Percentiles rank a stretch among this genome's conserved stretches.
Evolutionary conservation across 768 basidiomycete species (phyloP).

Genomic region (Kwoniella sp.): DNA sequence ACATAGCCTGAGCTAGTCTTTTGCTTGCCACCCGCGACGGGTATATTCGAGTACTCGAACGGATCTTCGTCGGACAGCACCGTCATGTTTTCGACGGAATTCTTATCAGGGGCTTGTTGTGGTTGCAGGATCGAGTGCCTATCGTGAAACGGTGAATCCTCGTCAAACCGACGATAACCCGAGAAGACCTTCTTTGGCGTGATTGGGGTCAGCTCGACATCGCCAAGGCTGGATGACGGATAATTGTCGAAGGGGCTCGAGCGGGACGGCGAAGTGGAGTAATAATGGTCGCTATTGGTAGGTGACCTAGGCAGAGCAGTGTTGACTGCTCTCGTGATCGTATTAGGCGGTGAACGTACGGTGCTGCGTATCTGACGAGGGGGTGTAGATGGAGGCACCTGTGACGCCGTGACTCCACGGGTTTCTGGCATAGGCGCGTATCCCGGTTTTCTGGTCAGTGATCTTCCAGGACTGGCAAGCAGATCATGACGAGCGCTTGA

Average conservation of each 20-base stretch:
- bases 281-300: not conserved
- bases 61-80: constrained; percentile 17
- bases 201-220: constrained; percentile 21
- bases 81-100: constrained; percentile 2
- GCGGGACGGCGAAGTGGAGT: constrained; percentile 10
- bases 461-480: too few species aligned
- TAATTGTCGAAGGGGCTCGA: constrained; percentile 2
- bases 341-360: not conserved
- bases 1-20: constrained; percentile 34
- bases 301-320: constrained; percentile 33
- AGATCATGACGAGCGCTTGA: too few species aligned
- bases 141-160: constrained; percentile 41
- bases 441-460: too few species aligned
- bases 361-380: constrained; percentile 1
- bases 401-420: too few species aligned
- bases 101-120: not conserved
- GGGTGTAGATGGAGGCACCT: too few species aligned
- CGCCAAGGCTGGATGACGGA: constrained; percentile 9
- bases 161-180: not conserved
- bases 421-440: too few species aligned
- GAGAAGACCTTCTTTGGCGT: constrained; percentile 1
- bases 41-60: constrained; percentile 13
- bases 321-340: constrained; percentile 24
- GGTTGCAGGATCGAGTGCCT: constrained; percentile 28
- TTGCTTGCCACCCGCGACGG: constrained; percentile 9